These are phyloP conservation scores for Dactylonectria estremocensis DNA, from an alignment of 2,329 filamentous ascomycete genomes.

Conservation along the genomic window DNA sequence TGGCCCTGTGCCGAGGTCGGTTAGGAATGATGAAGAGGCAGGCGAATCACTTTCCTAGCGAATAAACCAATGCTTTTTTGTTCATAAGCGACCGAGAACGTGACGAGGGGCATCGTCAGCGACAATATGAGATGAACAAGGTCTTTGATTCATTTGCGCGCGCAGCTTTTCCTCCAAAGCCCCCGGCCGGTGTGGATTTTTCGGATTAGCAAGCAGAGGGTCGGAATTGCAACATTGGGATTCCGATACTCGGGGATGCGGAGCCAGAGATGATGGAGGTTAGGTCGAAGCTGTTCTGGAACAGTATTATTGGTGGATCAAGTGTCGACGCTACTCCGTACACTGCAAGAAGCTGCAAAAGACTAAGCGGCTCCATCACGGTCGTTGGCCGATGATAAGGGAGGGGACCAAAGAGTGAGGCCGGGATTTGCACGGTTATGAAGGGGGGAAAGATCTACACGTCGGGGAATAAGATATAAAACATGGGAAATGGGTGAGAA, in stretches of 20 bases:
- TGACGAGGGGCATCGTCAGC: not conserved
- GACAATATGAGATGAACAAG: not conserved
- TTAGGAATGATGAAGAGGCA: not conserved
- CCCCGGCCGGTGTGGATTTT: not conserved
- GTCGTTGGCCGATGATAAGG: not conserved
- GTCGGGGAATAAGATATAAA: no score
- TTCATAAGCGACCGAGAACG: not conserved
- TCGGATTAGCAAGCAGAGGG: constrained; percentile 34
- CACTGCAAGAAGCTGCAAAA: not conserved
- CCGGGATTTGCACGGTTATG: not conserved
- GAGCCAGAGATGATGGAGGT: constrained; percentile 16
- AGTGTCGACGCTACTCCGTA: not conserved
- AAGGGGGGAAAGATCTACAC: no score
- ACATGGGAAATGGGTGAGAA: no score
- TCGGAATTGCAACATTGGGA: constrained; percentile 26
- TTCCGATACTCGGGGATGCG: constrained; percentile 19
- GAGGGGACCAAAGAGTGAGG: not conserved
- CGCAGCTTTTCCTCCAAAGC: not conserved
- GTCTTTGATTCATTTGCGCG: not conserved
- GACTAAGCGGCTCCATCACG: not conserved
- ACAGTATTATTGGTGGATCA: constrained; percentile 11
- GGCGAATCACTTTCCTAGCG: not conserved
- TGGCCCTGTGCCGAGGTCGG: not conserved
- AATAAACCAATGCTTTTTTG: not conserved
- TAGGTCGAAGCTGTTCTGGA: not conserved